Evolutionary conservation across 2,329 filamentous ascomycete genomes (phyloP).

Genomic region (Cryphonectria parasitica): DNA sequence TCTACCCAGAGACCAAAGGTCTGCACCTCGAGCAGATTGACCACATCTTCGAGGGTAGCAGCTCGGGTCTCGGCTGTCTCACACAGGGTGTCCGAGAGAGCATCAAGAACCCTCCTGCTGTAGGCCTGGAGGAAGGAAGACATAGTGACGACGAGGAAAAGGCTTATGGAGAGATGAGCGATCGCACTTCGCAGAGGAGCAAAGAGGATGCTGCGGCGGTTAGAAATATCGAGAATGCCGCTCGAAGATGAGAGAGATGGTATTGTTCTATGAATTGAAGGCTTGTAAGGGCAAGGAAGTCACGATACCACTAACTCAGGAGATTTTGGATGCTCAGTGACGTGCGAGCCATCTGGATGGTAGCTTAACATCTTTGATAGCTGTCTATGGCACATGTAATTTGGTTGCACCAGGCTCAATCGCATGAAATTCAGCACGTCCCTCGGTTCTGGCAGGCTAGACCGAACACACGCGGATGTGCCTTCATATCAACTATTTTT

Average conservation of each 20-base stretch:
- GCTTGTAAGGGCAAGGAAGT: neutral
- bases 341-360: neutral
- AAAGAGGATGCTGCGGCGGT: neutral
- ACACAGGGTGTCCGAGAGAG: slow-evolving; percentile 13
- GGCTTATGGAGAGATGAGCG: neutral
- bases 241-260: neutral
- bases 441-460: neutral
- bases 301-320: neutral
- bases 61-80: neutral
- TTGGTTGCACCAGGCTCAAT: neutral
- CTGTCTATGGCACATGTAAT: neutral
- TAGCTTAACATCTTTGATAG: neutral
- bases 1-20: slow-evolving; percentile 37
- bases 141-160: slow-evolving; percentile 11
- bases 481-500: neutral
- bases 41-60: slow-evolving; percentile 13
- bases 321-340: neutral
- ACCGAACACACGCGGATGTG: neutral
- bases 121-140: neutral
- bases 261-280: neutral
- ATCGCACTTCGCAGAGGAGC: neutral
- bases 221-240: neutral
- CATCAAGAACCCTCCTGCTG: neutral
- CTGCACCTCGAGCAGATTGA: slow-evolving; percentile 35
- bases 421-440: neutral